Base-by-base conservation (phyloP, 306 rosid species). In the Purshia tridentata region DNA sequence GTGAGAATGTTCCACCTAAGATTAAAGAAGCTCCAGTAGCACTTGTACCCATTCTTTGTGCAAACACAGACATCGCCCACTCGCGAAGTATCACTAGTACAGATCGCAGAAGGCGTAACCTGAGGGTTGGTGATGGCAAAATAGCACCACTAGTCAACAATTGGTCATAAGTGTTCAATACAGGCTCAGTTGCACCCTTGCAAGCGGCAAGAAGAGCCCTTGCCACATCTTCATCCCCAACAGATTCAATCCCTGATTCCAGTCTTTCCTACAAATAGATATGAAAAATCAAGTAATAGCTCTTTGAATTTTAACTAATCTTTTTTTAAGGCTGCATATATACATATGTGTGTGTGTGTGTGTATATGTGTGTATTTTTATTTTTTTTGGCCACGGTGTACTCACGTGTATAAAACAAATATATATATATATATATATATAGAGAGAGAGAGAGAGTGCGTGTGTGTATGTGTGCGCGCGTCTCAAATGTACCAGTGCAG, bases 181-280 rank as follows among this genome's bases (percentile, higher is more conserved):
- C 95, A 63, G 96, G 99, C 81, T 94, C 99, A 29, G 90, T 88
- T 50, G 99, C 96, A 73, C 96, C 96, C 85, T 90, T 94, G 81
- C 99, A 94, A 56, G 94, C 96, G 78, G 88, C 89, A 72, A 94
- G 88, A 76, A 94, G 89, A 70, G 96, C 93, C 78, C 98, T 94
- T 46, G 97, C 88, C 79, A 94, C 85, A 72, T 94, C 99, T 80
- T 94, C 99, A 74, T 88, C 97, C 72, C 99, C 98, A 68, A 94
- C 87, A 2, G 89, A 19, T 84, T 94, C 99, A 76, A 83, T 84
- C 55, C 96, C 92, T 40, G 88, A 83, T 57, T 81, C 89, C 55
- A 84, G 81, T 83, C 98, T 88, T 86, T 94, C 99, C 99, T 94
- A 81, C 54, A 66, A 73, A 67, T 76, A 65, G 62, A 77, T 52